Evolutionary conservation across 805 yeast genomes (phyloP).

Genomic region (Metschnikowia matae): DNA sequence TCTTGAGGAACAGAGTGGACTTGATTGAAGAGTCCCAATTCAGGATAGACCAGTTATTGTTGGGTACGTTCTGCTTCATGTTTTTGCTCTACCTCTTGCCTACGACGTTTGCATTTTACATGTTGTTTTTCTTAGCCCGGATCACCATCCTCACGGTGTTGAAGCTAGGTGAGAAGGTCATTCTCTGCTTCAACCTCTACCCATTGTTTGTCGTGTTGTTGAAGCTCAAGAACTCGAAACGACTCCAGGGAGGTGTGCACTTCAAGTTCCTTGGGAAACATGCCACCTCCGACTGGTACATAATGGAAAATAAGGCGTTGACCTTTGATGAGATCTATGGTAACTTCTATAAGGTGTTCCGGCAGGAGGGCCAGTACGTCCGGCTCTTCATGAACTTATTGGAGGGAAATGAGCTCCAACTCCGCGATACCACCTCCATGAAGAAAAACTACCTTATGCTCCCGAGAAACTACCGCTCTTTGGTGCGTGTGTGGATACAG

Average conservation of each 20-base stretch:
- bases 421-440: constrained; percentile 12
- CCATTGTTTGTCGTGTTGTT: constrained; percentile 82
- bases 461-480: constrained; percentile 10
- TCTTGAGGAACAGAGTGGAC: constrained; percentile 81
- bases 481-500: not conserved
- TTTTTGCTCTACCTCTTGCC: constrained; percentile 76
- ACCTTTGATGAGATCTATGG: constrained; percentile 33
- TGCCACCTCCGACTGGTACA: constrained; percentile 23
- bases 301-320: constrained; percentile 35
- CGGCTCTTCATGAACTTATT: constrained; percentile 13
- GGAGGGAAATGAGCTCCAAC: constrained; percentile 13
- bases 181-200: constrained; percentile 71
- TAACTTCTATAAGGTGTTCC: constrained; percentile 22
- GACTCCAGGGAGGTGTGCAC: constrained; percentile 51
- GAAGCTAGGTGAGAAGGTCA: constrained; percentile 52
- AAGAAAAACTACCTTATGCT: constrained; percentile 18
- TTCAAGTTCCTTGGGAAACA: constrained; percentile 23
- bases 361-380: constrained; percentile 16
- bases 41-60: constrained; percentile 77
- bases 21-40: constrained; percentile 55
- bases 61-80: constrained; percentile 87
- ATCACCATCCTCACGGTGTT: constrained; percentile 45
- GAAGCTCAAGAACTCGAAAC: constrained; percentile 71
- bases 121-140: constrained; percentile 62
- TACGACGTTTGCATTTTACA: constrained; percentile 80